Percentiles rank a stretch among this genome's conserved stretches.
phyloP scores from a whole-genome alignment of 495 filamentous ascomycete genomes.

The Hypoxylon crocopeplum region DNA sequence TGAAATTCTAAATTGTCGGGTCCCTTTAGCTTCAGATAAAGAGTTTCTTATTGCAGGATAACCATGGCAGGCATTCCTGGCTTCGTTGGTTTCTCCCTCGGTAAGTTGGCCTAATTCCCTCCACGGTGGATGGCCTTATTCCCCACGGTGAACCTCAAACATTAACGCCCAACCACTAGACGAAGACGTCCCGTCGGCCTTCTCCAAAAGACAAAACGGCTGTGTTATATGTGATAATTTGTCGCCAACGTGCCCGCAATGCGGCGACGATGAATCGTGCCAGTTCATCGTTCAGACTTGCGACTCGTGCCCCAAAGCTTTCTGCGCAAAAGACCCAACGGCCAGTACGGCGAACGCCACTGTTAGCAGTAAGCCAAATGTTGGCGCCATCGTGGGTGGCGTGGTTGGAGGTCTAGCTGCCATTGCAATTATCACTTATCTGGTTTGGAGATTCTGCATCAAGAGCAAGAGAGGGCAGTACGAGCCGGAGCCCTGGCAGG shows the following conservation, averaged over 20 bases:
- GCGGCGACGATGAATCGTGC: constrained; percentile 48
- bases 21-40: constrained; percentile 11
- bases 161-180: constrained; percentile 30
- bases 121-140: neutral
- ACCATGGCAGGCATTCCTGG: constrained; percentile 41
- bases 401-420: constrained; percentile 77
- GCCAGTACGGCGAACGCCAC: constrained; percentile 22
- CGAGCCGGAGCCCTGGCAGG: constrained; percentile 59
- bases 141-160: neutral
- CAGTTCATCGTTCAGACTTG: constrained; percentile 46
- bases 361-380: constrained; percentile 60
- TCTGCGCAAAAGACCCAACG: constrained; percentile 47
- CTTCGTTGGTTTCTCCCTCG: constrained; percentile 41
- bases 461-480: constrained; percentile 75
- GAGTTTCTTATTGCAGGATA: constrained; percentile 1
- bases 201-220: constrained; percentile 39
- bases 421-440: constrained; percentile 72
- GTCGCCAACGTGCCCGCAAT: constrained; percentile 58
- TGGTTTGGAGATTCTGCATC: constrained; percentile 87
- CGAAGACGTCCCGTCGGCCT: constrained; percentile 29
- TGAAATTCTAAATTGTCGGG: constrained; percentile 13
- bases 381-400: constrained; percentile 84
- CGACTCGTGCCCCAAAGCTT: constrained; percentile 45
- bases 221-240: constrained; percentile 40
- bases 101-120: constrained; percentile 28